Base-by-base conservation (phyloP, 225 moss, liverwort and hornwort species). In the Climacium dendroides region DNA sequence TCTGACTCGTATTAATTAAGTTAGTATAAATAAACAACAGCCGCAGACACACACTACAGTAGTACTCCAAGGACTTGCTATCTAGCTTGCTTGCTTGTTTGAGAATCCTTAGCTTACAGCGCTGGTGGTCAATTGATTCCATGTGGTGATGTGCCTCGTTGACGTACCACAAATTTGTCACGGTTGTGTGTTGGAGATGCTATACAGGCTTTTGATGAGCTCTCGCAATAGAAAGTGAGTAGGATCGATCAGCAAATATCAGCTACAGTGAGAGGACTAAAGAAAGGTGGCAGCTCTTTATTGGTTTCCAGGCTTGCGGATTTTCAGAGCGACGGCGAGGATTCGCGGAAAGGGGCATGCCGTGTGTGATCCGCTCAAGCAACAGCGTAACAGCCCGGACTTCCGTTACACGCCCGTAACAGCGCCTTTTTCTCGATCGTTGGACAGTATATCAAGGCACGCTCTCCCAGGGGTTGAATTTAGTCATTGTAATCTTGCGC, bases 301-400 rank as follows among this genome's bases (percentile, higher is more conserved):
- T 74, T 87, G 87, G 87, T 23, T 24, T 62, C 13, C 87, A 53
- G 73, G 43, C 39, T 39, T 62, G 81, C 73, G 87, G 74, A 43
- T 52, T 74, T 74, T 43, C 23, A 19, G 41, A 54, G 85, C 72
- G 30, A 81, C 87, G 73, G 62, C 74, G 87, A 63, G 81, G 87
- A 87, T 87, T 81, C 87, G 81, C 39, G 81, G 87, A 87, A 87
- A 74, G 87, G 74, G 74, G 18, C 81, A 73, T 87, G 81, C 87
- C 87, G 87, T 87, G 87, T 87, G 81, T 19, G 87, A 87, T 87
- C 62, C 74, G 81, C 87, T 74, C 81, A 81, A 87, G 87, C 81
- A 87, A 87, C 87, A 87, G 73, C 87, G 81, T 87, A 73, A 87
- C 87, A 87, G 65, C 34, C 85, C 77, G 43, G 63, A 41, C 87